A percentile compares a stretch with the other conserved stretches of the same genome.
Evolutionary conservation across 1,284 basidiomycete species (phyloP).

Genomic region (Xerocomus amazonicus): DNA sequence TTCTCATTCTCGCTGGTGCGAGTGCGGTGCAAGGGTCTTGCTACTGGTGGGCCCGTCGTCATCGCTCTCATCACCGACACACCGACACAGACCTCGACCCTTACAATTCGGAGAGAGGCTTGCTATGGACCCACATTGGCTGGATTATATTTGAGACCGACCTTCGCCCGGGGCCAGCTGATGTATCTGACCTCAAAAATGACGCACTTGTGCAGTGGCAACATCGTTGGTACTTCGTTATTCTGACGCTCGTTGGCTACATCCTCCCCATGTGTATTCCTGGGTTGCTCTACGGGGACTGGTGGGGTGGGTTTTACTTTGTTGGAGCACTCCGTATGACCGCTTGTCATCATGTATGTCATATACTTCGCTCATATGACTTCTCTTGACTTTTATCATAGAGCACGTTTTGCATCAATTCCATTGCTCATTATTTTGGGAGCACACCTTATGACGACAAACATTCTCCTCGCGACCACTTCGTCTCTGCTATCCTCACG

Average conservation of each 20-base stretch:
- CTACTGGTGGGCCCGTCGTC: conserved; percentile 90
- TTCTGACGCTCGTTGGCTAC: conserved; percentile 68
- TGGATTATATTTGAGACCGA: conserved; percentile 88
- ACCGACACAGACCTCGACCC: conserved; percentile 92
- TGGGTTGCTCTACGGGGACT: conserved; percentile 79
- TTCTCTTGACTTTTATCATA: conserved; percentile 29
- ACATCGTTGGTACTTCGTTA: conserved; percentile 71
- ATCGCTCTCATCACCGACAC: conserved; percentile 86
- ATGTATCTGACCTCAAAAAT: conserved; percentile 75
- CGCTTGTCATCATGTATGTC: conserved; percentile 77
- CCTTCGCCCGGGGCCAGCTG: conserved; percentile 72
- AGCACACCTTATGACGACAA: conserved; percentile 83
- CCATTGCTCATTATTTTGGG: conserved; percentile 85
- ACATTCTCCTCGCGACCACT: conserved; percentile 78
- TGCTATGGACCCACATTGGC: conserved; percentile 83
- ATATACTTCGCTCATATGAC: conserved; percentile 2
- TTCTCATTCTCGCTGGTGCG: conserved; percentile 74
- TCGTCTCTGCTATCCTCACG: conserved; percentile 82
- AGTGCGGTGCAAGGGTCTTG: conserved; percentile 89
- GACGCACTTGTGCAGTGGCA: conserved; percentile 82
- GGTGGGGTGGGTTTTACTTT: conserved; percentile 79
- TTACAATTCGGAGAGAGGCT: conserved; percentile 80
- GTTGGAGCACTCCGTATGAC: conserved; percentile 66
- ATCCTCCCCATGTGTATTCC: conserved; percentile 72
- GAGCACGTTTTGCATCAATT: conserved; percentile 92